Conservation (phyloP, 2,329 filamentous ascomycete species). For the Xylaria sp. region DNA sequence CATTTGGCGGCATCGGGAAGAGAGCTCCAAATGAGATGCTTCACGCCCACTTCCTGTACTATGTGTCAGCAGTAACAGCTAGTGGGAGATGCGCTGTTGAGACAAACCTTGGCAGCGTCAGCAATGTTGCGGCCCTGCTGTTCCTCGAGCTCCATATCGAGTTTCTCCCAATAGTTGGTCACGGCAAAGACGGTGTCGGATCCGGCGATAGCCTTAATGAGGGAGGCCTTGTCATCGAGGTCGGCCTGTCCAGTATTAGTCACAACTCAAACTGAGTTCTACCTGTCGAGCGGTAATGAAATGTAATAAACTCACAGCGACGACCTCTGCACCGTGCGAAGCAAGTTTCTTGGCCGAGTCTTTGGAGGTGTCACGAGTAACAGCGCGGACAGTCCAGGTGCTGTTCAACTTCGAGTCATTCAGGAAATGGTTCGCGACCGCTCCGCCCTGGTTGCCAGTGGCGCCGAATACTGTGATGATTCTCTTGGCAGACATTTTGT, state of each 20-base stretch:
- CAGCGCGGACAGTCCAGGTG: conserved; percentile 63
- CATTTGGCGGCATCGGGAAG: conserved; percentile 55
- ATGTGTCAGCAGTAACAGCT: conserved; percentile 7
- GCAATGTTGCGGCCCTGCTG: conserved; percentile 61
- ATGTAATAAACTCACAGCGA: conserved; percentile 50
- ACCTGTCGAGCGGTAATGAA: not conserved
- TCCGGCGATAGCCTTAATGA: conserved; percentile 58
- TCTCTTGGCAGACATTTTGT: conserved; percentile 51
- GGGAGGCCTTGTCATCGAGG: conserved; percentile 57
- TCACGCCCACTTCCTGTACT: conserved; percentile 53
- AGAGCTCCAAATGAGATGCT: conserved; percentile 59
- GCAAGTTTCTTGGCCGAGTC: conserved; percentile 53
- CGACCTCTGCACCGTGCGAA: conserved; percentile 57
- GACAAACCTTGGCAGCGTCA: conserved; percentile 56
- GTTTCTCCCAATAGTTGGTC: conserved; percentile 63
- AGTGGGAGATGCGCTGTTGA: not conserved
- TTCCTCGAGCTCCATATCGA: conserved; percentile 54
- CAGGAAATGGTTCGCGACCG: conserved; percentile 59
- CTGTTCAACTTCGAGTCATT: conserved; percentile 56
- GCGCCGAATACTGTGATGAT: conserved; percentile 68
- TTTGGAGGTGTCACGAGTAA: conserved; percentile 63
- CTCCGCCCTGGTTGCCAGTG: conserved; percentile 70
- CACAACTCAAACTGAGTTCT: not conserved
- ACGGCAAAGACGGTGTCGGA: conserved; percentile 63
- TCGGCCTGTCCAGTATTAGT: conserved; percentile 55